Evolutionary conservation across 768 basidiomycete species (phyloP), one percentile per base, ranked within the genome.

Genomic region (Leccinum subtestaceum): DNA sequence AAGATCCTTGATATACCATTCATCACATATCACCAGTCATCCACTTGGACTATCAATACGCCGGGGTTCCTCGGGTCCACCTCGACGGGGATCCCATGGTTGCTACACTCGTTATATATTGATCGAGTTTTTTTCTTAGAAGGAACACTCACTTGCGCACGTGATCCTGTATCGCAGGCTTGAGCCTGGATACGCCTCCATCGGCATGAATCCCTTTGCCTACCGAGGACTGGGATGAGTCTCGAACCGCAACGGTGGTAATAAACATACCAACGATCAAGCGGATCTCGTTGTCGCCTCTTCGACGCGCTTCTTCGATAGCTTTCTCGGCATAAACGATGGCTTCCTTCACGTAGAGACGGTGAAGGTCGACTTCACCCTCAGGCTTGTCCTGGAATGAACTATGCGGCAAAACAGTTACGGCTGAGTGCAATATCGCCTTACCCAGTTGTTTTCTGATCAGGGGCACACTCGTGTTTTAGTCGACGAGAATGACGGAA

Each of bases 271-370:
- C 94, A 52, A 96, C 94, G 60, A 98, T 96, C 53, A 98, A 75
- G 55, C 81, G 80, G 12, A 98, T 67, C 65, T 91, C 81, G 5
- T 75, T 64, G 55, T 87, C 80, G 3, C 88, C 89, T 29, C 80
- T 74, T 34, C 65, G 72, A 57, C 85, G 85, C 11, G 90, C 93
- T 31, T 80, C 71, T 62, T 81, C 69, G 46, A 97, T 81, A 10
- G 91, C 89, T 17, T 72, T 64, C 67, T 97, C 89, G 0, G 89
- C 84, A 58, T 81, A 81, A 43, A 80, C 72, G 54, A 96, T 86
- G 13, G 94, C 93, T 74, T 98, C 96, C 68, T 92, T 92, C 58
- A 96, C 94, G 71, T 89, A 95, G 4, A 98, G 78, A 8, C 93
- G 92, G 70, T 98, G 95, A 45, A 98, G 76, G 74, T 98, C 96